Base-by-base conservation (phyloP, 331 rosid genomes). In the Acacia concinna region DNA sequence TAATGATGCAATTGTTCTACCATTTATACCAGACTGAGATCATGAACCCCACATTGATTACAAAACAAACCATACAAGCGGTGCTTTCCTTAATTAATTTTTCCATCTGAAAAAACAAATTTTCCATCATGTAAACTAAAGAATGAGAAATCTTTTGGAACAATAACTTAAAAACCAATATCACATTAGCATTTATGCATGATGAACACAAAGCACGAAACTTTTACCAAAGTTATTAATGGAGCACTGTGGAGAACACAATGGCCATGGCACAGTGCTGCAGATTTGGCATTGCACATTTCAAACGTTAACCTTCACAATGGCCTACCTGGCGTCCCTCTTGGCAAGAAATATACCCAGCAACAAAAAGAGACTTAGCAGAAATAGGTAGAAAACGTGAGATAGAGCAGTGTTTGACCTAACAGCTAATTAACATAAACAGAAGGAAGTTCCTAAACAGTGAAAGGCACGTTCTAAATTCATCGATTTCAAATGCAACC, bases 61-160 rank as follows among this genome's bases (percentile, higher is more conserved):
- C n/a, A n/a, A n/a, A 32, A 35, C 41, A 64, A 9, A 49, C 47
- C 54, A 41, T 68, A 38, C 14, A 21, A 68, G 37, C 25, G 11
- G 35, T 31, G 30, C 52, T 65, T 64, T 10, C 49, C 69, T 63
- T n/a, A n/a, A 80, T 69, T 41, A 37, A 73, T n/a, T 73, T 28
- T 49, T 38, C 70, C 34, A 52, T 18, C 23, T 21, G 9, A 60
- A 38, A 0, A 38, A 76, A 49, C 31, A 63, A 6, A 30, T 31
- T 2, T 69, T 31, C 49, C 60, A 63, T 77, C 38, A 49, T 43
- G 46, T 30, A 47, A 37, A 71, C 43, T 28, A 49, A 66, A 41
- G 25, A 13, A 27, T 54, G 30, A 56, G 63, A 56, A 57, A 64
- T 32, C 40, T 21, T 34, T 32, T 8, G 13, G 70, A 64, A 47